Evolutionary conservation across 2,329 filamentous ascomycete species (phyloP).

Genomic region (Westerdykella ornata): DNA sequence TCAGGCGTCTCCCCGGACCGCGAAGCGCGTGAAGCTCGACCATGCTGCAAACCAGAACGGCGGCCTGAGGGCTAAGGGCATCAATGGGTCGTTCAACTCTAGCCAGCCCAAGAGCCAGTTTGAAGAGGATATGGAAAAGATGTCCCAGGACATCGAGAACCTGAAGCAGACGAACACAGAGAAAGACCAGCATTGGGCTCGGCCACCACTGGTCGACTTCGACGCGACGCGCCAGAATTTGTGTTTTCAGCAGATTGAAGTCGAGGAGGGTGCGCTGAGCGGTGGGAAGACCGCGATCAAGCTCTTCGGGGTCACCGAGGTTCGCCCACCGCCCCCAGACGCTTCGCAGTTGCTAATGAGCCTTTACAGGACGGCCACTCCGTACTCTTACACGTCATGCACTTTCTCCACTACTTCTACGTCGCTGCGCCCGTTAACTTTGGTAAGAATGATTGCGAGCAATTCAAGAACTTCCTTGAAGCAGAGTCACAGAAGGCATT

Average conservation of each 20-base stretch:
- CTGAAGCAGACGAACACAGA: slow-evolving; percentile 83
- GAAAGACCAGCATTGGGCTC: slow-evolving; percentile 87
- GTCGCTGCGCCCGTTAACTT: slow-evolving; percentile 82
- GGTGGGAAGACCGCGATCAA: slow-evolving; percentile 75
- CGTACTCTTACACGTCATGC: slow-evolving; percentile 87
- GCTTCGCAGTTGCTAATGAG: slow-evolving; percentile 9
- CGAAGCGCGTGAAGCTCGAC: slow-evolving; percentile 83
- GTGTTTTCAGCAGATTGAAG: slow-evolving; percentile 94
- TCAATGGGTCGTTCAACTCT: slow-evolving; percentile 51
- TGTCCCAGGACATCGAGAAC: slow-evolving; percentile 85
- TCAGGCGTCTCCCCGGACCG: slow-evolving; percentile 42
- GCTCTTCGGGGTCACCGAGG: slow-evolving; percentile 87
- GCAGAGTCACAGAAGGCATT: slow-evolving; percentile 55
- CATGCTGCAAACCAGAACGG: slow-evolving; percentile 51
- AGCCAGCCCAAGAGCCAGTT: slow-evolving; percentile 92
- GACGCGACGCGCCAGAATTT: slow-evolving; percentile 61
- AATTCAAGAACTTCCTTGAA: slow-evolving; percentile 76
- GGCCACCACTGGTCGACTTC: slow-evolving; percentile 56
- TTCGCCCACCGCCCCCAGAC: slow-evolving; percentile 24
- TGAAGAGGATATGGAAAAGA: slow-evolving; percentile 88
- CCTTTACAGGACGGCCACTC: slow-evolving; percentile 63
- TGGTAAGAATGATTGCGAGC: slow-evolving; percentile 65
- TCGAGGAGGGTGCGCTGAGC: slow-evolving; percentile 76
- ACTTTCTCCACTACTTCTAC: slow-evolving; percentile 95
- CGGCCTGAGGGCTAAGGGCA: slow-evolving; percentile 57